Evolutionary conservation across 2,329 filamentous ascomycete genomes (phyloP).

Genomic region (Fusarium sublunatum): DNA sequence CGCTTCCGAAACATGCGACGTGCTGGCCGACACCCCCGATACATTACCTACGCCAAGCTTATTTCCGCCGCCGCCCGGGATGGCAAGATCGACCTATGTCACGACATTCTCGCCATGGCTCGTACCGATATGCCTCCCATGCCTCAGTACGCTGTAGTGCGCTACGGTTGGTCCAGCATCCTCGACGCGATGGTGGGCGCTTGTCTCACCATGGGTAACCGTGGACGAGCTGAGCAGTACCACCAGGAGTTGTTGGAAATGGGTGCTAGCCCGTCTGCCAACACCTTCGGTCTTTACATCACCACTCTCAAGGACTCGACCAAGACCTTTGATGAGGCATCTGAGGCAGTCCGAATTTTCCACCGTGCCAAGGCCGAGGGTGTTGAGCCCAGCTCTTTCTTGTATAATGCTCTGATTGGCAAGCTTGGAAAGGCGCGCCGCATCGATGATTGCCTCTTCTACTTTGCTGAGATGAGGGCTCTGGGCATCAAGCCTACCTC

Average conservation of each 20-base stretch:
- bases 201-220: slow-evolving; percentile 84
- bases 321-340: slow-evolving; percentile 97
- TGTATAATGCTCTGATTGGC: slow-evolving; percentile 98
- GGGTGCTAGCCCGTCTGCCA: slow-evolving; percentile 91
- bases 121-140: slow-evolving; percentile 88
- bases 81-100: slow-evolving; percentile 81
- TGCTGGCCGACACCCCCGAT: slow-evolving; percentile 88
- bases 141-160: slow-evolving; percentile 84
- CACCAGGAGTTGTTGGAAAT: slow-evolving; percentile 93
- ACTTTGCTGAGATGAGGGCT: slow-evolving; percentile 97
- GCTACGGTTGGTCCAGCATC: slow-evolving; percentile 96
- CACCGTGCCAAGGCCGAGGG: slow-evolving; percentile 92
- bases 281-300: slow-evolving; percentile 98
- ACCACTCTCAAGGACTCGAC: slow-evolving; percentile 98
- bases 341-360: slow-evolving; percentile 97
- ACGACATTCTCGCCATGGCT: slow-evolving; percentile 90
- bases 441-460: slow-evolving; percentile 97
- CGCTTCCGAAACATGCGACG: slow-evolving; percentile 95
- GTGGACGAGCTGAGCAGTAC: slow-evolving; percentile 82
- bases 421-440: slow-evolving; percentile 98
- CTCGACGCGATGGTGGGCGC: slow-evolving; percentile 96
- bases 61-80: slow-evolving; percentile 90
- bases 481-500: slow-evolving; percentile 94
- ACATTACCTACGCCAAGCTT: slow-evolving; percentile 96
- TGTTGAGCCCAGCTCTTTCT: slow-evolving; percentile 93